Evolutionary conservation across 306 rosid genomes (phyloP), one percentile per base, ranked within the genome.

Genomic region (Vigna reflexopilosa): DNA sequence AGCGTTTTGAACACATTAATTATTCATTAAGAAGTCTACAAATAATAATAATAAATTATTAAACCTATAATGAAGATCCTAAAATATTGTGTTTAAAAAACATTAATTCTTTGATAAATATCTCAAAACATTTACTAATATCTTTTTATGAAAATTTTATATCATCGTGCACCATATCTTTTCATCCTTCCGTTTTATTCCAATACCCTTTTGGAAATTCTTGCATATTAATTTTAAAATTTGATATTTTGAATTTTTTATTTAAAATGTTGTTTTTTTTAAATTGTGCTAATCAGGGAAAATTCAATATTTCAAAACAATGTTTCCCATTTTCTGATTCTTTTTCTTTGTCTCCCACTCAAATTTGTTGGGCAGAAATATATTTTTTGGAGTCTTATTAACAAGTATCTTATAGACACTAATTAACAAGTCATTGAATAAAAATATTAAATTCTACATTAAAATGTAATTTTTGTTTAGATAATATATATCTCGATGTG

Each of bases 301-400:
- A 17, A 30, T 28, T 14, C 44, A 61, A 28, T 26, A 59, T 14
- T 59, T 30, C 67, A 61, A 58, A 61, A 59, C 67, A 12, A 28
- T 28, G 44, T 28, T 59, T 26, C 66, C 65, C 45, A 65, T 36
- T 16, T 63, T 38, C 32, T 19, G 50, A 17, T 65, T 36, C 30
- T 38, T 65, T 63, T 65, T 65, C 48, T 63, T n/a, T 65, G 70
- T 65, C 50, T 38, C 50, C 50, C 70, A 38, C 70, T 65, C 30
- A 65, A 38, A 38, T 36, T 17, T 65, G 70, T 36, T 8, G 17
- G 24, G 10, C 16, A 26, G 30, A 28, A 17, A 36, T 38, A 9
- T 3, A 9, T 36, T 65, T 7, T 65, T 38, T 65, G 26, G 49
- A 65, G 16, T 38, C 22, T 65, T 65, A 17, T 15, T 65, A 38